Conservation (phyloP, 768 basidiomycete genomes). For the Phallus indusiatus region DNA sequence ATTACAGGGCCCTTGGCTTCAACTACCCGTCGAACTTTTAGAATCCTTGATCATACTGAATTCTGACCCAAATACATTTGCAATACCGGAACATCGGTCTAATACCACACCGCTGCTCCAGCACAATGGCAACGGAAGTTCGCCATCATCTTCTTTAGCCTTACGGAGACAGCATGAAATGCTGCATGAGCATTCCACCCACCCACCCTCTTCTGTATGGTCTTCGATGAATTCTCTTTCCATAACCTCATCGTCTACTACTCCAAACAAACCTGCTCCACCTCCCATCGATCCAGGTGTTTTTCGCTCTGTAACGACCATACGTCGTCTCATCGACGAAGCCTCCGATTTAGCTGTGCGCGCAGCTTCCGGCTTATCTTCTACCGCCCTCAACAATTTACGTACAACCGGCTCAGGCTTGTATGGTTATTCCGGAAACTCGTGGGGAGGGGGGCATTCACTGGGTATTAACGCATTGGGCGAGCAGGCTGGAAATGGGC, state of each 20-base stretch:
- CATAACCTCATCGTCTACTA: conserved; percentile 31
- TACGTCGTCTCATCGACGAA: conserved; percentile 79
- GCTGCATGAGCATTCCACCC: conserved; percentile 32
- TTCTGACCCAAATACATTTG: conserved; percentile 58
- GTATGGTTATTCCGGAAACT: conserved; percentile 31
- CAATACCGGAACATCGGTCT: conserved; percentile 32
- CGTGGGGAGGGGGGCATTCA: conserved; percentile 57
- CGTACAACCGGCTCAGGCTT: conserved; percentile 27
- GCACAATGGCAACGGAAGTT: conserved; percentile 17
- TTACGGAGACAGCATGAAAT: conserved; percentile 28
- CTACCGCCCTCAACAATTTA: conserved; percentile 62
- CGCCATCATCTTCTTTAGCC: conserved; percentile 22
- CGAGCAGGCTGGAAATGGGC: conserved; percentile 41
- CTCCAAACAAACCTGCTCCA: conserved; percentile 63
- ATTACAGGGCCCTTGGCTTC: conserved; percentile 80
- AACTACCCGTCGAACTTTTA: conserved; percentile 76
- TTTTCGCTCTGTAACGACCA: conserved; percentile 63
- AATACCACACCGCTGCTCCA: conserved; percentile 29
- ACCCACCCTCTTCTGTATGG: conserved; percentile 26
- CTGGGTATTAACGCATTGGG: conserved; percentile 54
- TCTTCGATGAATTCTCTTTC: conserved; percentile 18
- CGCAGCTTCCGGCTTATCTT: conserved; percentile 74
- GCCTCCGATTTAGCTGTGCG: conserved; percentile 83
- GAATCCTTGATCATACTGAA: conserved; percentile 75
- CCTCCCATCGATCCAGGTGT: conserved; percentile 88